phyloP scores from a whole-genome alignment of 1,284 basidiomycete species.

The Cutaneotrichosporon sp. region DNA sequence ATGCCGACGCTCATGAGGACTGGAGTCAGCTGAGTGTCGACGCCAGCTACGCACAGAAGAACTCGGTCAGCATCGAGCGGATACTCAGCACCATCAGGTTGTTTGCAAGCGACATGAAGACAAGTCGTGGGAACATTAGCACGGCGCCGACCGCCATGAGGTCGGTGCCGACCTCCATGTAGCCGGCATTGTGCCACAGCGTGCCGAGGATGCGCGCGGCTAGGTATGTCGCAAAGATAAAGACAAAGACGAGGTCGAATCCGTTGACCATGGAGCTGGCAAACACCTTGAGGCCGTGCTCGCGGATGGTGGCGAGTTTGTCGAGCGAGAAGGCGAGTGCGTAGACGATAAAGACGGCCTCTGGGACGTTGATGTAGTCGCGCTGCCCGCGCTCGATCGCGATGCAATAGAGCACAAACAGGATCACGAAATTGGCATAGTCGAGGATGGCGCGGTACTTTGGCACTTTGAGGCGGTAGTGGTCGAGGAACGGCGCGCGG shows the following conservation, averaged over 20 bases:
- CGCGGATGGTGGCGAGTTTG: constrained; percentile 87
- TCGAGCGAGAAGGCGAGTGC: constrained; percentile 80
- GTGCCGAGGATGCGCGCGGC: constrained; percentile 67
- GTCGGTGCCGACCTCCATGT: constrained; percentile 52
- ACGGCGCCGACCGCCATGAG: constrained; percentile 58
- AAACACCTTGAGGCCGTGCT: constrained; percentile 70
- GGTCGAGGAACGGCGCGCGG: constrained; percentile 83
- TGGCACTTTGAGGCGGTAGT: constrained; percentile 89
- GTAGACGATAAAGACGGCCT: constrained; percentile 74
- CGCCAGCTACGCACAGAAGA: constrained; percentile 42
- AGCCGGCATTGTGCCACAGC: constrained; percentile 53
- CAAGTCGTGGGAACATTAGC: constrained; percentile 78
- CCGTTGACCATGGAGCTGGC: constrained; percentile 57
- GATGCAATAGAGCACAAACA: constrained; percentile 77
- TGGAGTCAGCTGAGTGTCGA: constrained; percentile 24
- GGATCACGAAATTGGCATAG: constrained; percentile 72
- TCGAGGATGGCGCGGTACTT: constrained; percentile 83
- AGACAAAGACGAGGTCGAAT: constrained; percentile 75
- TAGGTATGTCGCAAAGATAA: constrained; percentile 67
- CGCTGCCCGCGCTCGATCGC: constrained; percentile 68
- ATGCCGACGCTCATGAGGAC: constrained; percentile 76
- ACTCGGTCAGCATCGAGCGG: constrained; percentile 47
- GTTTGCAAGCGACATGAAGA: constrained; percentile 80
- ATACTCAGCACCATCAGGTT: constrained; percentile 59
- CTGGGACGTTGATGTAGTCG: constrained; percentile 59